Conservation (phyloP, 2,329 filamentous ascomycete species). For the Fusarium decemcellulare region DNA sequence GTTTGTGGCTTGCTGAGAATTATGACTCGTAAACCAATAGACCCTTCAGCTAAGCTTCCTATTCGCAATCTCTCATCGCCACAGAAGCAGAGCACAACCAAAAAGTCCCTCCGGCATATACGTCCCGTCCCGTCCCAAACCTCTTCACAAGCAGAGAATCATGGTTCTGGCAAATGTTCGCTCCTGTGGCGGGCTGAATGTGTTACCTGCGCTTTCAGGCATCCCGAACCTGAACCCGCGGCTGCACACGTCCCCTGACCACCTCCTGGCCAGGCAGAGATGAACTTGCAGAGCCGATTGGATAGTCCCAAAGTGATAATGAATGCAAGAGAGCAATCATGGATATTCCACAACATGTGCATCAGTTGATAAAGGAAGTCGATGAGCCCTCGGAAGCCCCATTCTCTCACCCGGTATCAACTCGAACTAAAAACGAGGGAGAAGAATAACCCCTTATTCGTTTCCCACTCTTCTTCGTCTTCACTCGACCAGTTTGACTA, state of each 20-base stretch:
- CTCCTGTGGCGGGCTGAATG: too few species aligned
- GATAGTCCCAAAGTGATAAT: not conserved
- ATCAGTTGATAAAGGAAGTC: constrained; percentile 5
- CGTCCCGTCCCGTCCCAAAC: too few species aligned
- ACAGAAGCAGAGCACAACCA: too few species aligned
- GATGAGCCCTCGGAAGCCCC: not conserved
- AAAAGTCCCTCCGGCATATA: too few species aligned
- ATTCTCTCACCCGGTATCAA: not conserved
- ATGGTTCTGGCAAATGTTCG: too few species aligned
- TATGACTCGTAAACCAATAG: not conserved
- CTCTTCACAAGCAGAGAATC: too few species aligned
- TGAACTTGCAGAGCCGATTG: not conserved
- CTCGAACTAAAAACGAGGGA: not conserved
- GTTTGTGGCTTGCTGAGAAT: constrained; percentile 35
- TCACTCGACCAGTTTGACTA: not conserved
- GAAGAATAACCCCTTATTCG: not conserved
- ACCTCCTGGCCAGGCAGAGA: not conserved
- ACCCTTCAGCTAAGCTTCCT: too few species aligned
- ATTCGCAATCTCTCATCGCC: not conserved
- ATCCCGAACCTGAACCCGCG: too few species aligned
- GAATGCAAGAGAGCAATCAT: not conserved
- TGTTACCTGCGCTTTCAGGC: too few species aligned
- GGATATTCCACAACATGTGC: not conserved
- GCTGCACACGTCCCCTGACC: too few species aligned
- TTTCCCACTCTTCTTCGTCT: not conserved